phyloP scores from a whole-genome alignment of 352 stramenopile genomes.

The Phytophthora hybrid region DNA sequence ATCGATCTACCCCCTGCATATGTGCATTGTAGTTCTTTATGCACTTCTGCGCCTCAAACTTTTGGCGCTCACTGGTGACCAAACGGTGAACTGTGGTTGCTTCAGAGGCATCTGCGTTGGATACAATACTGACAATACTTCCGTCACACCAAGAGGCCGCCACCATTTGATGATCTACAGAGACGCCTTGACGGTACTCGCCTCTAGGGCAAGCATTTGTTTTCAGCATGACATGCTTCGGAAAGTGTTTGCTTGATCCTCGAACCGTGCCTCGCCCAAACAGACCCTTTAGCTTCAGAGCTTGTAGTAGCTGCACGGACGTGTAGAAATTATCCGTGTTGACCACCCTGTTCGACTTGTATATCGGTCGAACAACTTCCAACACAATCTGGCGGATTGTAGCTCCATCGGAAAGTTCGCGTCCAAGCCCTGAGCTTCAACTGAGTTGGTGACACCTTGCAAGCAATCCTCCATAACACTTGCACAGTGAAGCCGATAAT shows the following conservation, averaged over 20 bases:
- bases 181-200: conserved; percentile 27
- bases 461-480: conserved; percentile 33
- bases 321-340: conserved; percentile 51
- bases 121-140: conserved; percentile 34
- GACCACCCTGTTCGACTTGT: conserved; percentile 27
- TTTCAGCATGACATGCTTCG: conserved; percentile 29
- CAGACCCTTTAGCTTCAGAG: conserved; percentile 29
- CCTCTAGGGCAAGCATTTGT: not conserved
- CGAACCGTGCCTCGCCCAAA: conserved; percentile 29
- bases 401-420: not conserved
- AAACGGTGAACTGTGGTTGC: conserved; percentile 4
- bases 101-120: conserved; percentile 30
- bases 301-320: conserved; percentile 36
- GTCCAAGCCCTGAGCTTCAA: not conserved
- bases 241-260: conserved; percentile 36
- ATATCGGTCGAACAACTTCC: conserved; percentile 33
- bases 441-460: conserved; percentile 6
- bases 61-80: not conserved
- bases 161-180: conserved; percentile 23
- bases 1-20: conserved; percentile 45
- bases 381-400: conserved; percentile 27
- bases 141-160: conserved; percentile 39
- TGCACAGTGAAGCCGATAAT: conserved; percentile 36
- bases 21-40: conserved; percentile 38
- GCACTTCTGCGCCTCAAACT: conserved; percentile 29